phyloP scores from a whole-genome alignment of 441 rosid species.

The Pelargonium cotyledonis region DNA sequence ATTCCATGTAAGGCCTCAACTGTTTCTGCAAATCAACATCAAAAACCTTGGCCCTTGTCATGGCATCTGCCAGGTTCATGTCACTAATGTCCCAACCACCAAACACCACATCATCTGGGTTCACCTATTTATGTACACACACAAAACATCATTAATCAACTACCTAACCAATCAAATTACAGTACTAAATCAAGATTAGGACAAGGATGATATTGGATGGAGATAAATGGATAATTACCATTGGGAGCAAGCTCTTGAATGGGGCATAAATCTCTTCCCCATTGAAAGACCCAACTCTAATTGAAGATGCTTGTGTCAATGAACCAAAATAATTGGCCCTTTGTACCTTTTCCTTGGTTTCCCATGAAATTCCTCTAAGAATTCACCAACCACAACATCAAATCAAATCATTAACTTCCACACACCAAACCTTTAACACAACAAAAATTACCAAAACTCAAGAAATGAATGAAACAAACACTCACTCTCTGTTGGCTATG shows the following conservation, averaged over 20 bases:
- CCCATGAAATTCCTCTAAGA: constrained; percentile 92
- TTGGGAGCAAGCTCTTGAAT: constrained; percentile 87
- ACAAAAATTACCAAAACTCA: not conserved
- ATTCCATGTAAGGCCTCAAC: constrained; percentile 88
- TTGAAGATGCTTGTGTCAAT: constrained; percentile 80
- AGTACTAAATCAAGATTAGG: not conserved
- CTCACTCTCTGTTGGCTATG: constrained; percentile 85
- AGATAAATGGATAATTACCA: constrained; percentile 38
- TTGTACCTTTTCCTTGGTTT: constrained; percentile 89
- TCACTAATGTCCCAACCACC: constrained; percentile 98
- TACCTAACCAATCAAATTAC: not conserved
- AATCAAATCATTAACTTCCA: not conserved
- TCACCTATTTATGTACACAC: constrained; percentile 46
- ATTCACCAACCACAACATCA: not conserved
- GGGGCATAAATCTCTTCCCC: constrained; percentile 98
- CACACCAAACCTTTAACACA: not conserved
- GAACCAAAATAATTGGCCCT: constrained; percentile 96
- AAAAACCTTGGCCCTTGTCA: constrained; percentile 84
- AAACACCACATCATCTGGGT: constrained; percentile 79
- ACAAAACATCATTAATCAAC: not conserved
- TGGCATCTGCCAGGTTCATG: constrained; percentile 91
- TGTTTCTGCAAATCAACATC: constrained; percentile 93
- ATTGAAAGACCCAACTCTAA: constrained; percentile 86
- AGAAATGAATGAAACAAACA: not conserved
- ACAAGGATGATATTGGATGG: not conserved